A percentile compares a stretch with the other conserved stretches of the same genome.
These are phyloP conservation scores for Hippophae gyantsensis DNA, from an alignment of 306 rosid genomes.

Conservation along the genomic window DNA sequence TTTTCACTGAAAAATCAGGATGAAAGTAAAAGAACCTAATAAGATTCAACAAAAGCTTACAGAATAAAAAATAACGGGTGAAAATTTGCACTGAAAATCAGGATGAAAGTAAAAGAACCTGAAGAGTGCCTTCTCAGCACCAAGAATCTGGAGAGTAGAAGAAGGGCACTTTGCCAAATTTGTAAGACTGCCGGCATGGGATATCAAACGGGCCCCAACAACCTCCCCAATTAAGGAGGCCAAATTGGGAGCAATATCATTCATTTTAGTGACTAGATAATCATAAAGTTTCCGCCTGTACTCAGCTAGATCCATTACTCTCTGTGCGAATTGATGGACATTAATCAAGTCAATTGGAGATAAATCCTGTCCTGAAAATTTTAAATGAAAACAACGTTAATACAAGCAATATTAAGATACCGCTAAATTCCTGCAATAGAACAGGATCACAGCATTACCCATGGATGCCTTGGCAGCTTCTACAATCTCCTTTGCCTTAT, in stretches of 20 bases:
- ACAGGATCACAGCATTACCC: constrained; percentile 38
- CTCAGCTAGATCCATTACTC: constrained; percentile 85
- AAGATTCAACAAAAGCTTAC: too few species aligned
- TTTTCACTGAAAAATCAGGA: too few species aligned
- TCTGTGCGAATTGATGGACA: constrained; percentile 86
- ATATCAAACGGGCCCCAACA: constrained; percentile 94
- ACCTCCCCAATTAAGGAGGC: constrained; percentile 94
- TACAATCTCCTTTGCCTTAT: constrained; percentile 87
- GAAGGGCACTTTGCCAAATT: constrained; percentile 98
- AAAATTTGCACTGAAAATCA: background rate
- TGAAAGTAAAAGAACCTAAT: constrained; percentile 35
- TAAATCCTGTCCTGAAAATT: constrained; percentile 78
- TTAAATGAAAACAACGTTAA: constrained; percentile 9
- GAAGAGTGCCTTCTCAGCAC: constrained; percentile 98
- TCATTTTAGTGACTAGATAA: constrained; percentile 84
- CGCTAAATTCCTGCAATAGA: background rate
- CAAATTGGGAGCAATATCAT: constrained; percentile 93
- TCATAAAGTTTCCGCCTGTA: constrained; percentile 77
- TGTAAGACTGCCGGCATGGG: constrained; percentile 98
- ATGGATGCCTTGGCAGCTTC: constrained; percentile 99
- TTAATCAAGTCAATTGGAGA: constrained; percentile 82
- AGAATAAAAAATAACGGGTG: too few species aligned
- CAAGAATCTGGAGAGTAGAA: constrained; percentile 95
- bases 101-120: constrained; percentile 37
- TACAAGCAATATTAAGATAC: background rate